Percentiles rank a stretch among this genome's conserved stretches.
phyloP scores from a whole-genome alignment of 495 filamentous ascomycete species.

The Talaromyces adpressus region DNA sequence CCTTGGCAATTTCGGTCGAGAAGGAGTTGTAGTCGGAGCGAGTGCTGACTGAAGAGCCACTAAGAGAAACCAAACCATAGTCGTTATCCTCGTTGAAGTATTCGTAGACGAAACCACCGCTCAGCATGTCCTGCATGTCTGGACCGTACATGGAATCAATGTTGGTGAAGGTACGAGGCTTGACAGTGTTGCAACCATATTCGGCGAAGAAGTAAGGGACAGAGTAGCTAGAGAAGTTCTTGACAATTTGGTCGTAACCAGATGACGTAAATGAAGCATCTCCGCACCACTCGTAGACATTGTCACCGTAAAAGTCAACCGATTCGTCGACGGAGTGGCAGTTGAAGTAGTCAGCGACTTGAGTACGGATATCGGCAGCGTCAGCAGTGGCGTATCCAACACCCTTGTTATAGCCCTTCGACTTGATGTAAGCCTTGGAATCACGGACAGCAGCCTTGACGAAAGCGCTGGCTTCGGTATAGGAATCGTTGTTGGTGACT shows the following conservation, averaged over 20 bases:
- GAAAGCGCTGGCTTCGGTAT: conserved; percentile 80
- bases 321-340: conserved; percentile 58
- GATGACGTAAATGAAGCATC: conserved; percentile 56
- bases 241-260: conserved; percentile 69
- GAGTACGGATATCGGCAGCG: conserved; percentile 65
- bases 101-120: conserved; percentile 95
- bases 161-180: conserved; percentile 75
- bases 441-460: conserved; percentile 96
- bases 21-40: conserved; percentile 70
- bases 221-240: conserved; percentile 79
- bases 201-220: conserved; percentile 96
- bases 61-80: conserved; percentile 75
- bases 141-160: conserved; percentile 73
- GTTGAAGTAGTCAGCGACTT: conserved; percentile 88
- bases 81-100: conserved; percentile 90
- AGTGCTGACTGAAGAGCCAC: conserved; percentile 48
- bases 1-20: conserved; percentile 59
- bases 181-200: conserved; percentile 85
- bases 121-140: conserved; percentile 80
- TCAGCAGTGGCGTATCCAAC: conserved; percentile 96
- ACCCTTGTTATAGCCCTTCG: conserved; percentile 66
- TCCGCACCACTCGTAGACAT: conserved; percentile 98
- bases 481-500: conserved; percentile 76
- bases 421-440: conserved; percentile 84
- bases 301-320: conserved; percentile 98